Evolutionary conservation across 1,284 basidiomycete species (phyloP), one percentile per base, ranked within the genome.

Genomic region (Termitomyces sp.): DNA sequence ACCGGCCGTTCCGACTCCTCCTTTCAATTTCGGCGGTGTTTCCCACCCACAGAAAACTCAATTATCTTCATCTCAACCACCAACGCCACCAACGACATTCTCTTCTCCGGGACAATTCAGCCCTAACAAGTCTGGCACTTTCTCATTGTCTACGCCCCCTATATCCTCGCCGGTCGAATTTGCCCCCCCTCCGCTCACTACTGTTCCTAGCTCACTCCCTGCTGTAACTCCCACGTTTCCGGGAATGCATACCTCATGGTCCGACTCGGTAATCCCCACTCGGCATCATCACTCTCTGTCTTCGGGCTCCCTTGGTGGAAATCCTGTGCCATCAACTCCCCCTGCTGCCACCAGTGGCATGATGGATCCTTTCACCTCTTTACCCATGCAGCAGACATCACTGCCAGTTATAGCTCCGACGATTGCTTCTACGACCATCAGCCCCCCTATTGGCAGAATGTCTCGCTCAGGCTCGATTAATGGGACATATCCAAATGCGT

Each of bases 401-500:
- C 63, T 64, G 56, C 57, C 63, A 56, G 61, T 62, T 54, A 65
- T 59, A 55, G 52, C 53, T 53, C 65, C 62, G 26, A 26, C 57
- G 15, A 36, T 57, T 38, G 49, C 57, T 41, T 40, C 56, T 9
- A 50, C 60, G 21, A 52, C 65, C 0, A 68, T 72, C 36, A 67
- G 68, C 55, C 72, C 73, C 5, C 71, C 78, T 21, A 69, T 79
- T 50, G 80, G 79, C 38, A 77, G 85, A 53, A 76, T 82, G 68
- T 82, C 82, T 43, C 79, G 84, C 48, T 87, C 86, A 24, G 79
- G 82, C 36, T 87, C 86, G 12, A 73, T 86, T 52, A 83, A 71
- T 50, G 72, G 71, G 36, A 74, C 76, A n/a, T 80, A 81, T 61
- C 69, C 77, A 21, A 78, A 62, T 54, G 50, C 64, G 2, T 73